Conservation (phyloP, 1,139 yeast genomes). For the Blastobotrys aristatus region DNA sequence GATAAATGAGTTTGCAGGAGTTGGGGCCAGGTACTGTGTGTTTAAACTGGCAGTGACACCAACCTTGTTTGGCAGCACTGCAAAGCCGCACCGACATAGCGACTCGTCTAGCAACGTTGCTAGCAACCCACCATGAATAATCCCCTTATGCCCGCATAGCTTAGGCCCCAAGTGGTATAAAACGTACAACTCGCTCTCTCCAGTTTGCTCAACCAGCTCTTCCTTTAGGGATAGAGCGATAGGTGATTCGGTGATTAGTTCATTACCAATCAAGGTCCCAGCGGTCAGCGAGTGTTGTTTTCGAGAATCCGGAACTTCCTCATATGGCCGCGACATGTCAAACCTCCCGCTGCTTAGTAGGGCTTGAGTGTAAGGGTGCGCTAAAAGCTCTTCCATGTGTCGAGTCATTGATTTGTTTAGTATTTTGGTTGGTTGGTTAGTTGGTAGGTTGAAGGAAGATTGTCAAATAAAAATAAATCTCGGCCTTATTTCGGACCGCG, state of each 20-base stretch:
- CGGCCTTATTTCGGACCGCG: background rate
- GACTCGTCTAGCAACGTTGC: slow-evolving; percentile 85
- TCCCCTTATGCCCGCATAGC: slow-evolving; percentile 63
- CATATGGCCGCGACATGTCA: slow-evolving; percentile 24
- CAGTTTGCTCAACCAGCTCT: slow-evolving; percentile 18
- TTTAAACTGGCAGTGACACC: slow-evolving; percentile 88
- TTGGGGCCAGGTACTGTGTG: slow-evolving; percentile 61
- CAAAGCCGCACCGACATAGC: slow-evolving; percentile 81
- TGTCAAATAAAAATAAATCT: background rate
- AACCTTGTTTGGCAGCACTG: slow-evolving; percentile 68
- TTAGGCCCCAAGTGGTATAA: slow-evolving; percentile 68
- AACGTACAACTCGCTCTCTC: slow-evolving; percentile 24
- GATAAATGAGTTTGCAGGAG: slow-evolving; percentile 60
- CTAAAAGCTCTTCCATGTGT: slow-evolving; percentile 9
- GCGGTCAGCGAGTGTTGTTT: slow-evolving; percentile 30
- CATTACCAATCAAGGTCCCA: slow-evolving; percentile 32
- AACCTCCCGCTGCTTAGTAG: slow-evolving; percentile 24
- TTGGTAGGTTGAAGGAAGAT: background rate
- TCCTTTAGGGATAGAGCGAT: slow-evolving; percentile 27
- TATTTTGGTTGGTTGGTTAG: background rate
- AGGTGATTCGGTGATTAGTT: slow-evolving; percentile 33
- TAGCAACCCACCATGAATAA: slow-evolving; percentile 81
- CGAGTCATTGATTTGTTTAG: background rate
- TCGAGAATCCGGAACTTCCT: slow-evolving; percentile 22
- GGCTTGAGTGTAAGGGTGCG: slow-evolving; percentile 25